Base-by-base conservation (phyloP, 2,329 filamentous ascomycete species). In the Cladorrhinum sp. region DNA sequence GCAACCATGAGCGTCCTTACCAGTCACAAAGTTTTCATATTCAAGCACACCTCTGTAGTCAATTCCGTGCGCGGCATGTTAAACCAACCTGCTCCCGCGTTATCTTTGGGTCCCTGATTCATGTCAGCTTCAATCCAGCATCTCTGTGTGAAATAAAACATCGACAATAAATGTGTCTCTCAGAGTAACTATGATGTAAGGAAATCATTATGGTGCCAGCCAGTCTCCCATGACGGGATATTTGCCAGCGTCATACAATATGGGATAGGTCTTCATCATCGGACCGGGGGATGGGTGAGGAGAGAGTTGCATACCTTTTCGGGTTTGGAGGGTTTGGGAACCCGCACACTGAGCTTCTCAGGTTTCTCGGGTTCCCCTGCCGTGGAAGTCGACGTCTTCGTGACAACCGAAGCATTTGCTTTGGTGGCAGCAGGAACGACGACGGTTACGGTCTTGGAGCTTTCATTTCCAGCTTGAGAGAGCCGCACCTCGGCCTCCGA, bases 31-130 rank as follows among this genome's bases (percentile, higher is more conserved):
- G 6, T 24, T 12, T 4, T 16, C 18, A 7, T 25, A 8, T 8
- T 13, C 1, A 13, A 16, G 23, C 27, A 53, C n/a, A n/a, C n/a
- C 70, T 96, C 87, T 8, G 92, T 85, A 0, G 92, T 96, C 55
- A 96, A 76, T 55, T 91, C 81, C 24, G 93, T 97, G 69, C 87
- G 87, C 5, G 93, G 93, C 57, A 99, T 81, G 68, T 96, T 84
- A 77, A 89, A 98, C 93, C 93, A 98, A 60, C 90, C 81, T 16
- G 86, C 76, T 50, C 93, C 95, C 55, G 93, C 90, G 63, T 88
- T 90, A 60, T 79, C 72, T 57, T 74, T 73, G 12, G 68, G 59
- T 59, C 69, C 68, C 75, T 75, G 48, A 18, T 25, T 29, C 24
- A 12, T 36, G 67, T 73, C 57, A 74, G 67, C 12, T 56, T 27